Conservation (phyloP, 2,329 filamentous ascomycete genomes). For the Pseudogymnoascus sp. region DNA sequence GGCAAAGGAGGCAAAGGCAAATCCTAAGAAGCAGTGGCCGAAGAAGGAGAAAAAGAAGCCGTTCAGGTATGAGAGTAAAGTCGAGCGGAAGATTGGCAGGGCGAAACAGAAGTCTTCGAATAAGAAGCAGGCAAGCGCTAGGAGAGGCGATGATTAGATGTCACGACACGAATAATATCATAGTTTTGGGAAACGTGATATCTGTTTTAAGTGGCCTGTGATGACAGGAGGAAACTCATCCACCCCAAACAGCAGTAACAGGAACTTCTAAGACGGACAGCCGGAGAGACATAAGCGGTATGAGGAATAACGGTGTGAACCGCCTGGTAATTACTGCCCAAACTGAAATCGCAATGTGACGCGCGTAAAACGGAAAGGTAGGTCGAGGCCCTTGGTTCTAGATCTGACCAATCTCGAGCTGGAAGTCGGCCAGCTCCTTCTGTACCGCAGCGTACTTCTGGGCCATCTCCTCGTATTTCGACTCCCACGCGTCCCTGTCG, state of each 20-base stretch:
- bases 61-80: conserved; percentile 86
- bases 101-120: conserved; percentile 65
- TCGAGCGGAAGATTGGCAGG: conserved; percentile 66
- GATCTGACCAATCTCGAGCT: conserved; percentile 87
- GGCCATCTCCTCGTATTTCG: conserved; percentile 95
- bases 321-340: conserved; percentile 1
- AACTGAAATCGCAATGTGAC: conserved; percentile 7
- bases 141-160: conserved; percentile 21
- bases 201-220: conserved; percentile 7
- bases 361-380: conserved; percentile 1
- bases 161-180: conserved; percentile 5
- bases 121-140: conserved; percentile 27
- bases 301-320: conserved; percentile 1
- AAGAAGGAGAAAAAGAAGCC: conserved; percentile 76
- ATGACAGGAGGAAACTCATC: conserved; percentile 5
- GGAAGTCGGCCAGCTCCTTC: conserved; percentile 88
- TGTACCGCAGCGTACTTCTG: conserved; percentile 78
- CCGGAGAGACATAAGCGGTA: not conserved
- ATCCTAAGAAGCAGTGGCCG: conserved; percentile 41
- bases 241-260: conserved; percentile 7
- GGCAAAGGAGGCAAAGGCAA: conserved; percentile 25
- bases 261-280: conserved; percentile 3
- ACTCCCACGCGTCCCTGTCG: conserved; percentile 88
- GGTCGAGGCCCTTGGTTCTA: conserved; percentile 34
- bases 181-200: conserved; percentile 1